Evolutionary conservation across 495 filamentous ascomycete genomes (phyloP), one percentile per base, ranked within the genome.

Genomic region (Antarctomyces pellizariae): DNA sequence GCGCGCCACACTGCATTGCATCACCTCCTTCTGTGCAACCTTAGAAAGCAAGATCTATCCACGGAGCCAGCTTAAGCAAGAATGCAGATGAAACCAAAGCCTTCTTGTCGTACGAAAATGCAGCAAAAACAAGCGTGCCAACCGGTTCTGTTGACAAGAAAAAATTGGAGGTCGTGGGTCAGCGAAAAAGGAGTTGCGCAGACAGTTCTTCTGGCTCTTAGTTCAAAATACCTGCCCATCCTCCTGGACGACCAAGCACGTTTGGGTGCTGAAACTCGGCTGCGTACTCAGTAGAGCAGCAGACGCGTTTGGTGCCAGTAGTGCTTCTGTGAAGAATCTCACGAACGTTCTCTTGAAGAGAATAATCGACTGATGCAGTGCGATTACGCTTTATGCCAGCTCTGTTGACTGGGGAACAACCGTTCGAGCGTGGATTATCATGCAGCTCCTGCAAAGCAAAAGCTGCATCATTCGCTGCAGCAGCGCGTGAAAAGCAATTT

Each of bases 281-380:
- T 17, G 28, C 35, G 26, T 44, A 52, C 39, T 60, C 56, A 2
- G 54, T 40, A 7, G 61, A 58, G 49, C 61, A 70, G 48, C 68
- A 70, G 11, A 66, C 47, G 14, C 68, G 54, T 50, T 74, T 74
- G 34, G 52, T 42, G 28, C 59, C 61, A 19, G n/a, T n/a, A n/a
- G n/a, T n/a, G n/a, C n/a, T n/a, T n/a, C n/a, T n/a, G n/a, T n/a
- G n/a, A n/a, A n/a, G n/a, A n/a, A 67, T 48, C 25, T 70, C 59
- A 31, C 75, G 74, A 22, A 86, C 74, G 33, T 77, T 68, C 25
- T 69, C 65, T 45, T 86, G 77, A 9, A 83, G 53, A 13, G 54
- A 45, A 14, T 57, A 43, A 33, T 82, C 75, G 29, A 72, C 62
- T 10, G 73, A 78, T 13, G 58, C 48, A 3, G 75, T 61, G 19